phyloP scores from a whole-genome alignment of 768 basidiomycete genomes.

The Collybia sordida region DNA sequence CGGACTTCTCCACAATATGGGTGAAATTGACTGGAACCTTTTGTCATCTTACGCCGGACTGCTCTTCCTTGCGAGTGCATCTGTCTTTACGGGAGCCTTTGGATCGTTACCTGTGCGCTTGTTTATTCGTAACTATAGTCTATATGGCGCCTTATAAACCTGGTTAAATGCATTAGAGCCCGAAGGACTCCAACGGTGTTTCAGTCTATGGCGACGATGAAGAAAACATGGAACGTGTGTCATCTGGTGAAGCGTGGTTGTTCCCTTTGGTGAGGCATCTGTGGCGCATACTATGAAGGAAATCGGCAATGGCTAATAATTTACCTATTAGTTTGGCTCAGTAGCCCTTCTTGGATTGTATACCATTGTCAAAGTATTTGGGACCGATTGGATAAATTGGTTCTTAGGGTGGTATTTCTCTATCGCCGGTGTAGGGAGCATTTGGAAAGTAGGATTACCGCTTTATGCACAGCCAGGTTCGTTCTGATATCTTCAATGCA shows the following conservation, averaged over 20 bases:
- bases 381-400: constrained; percentile 82
- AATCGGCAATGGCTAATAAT: constrained; percentile 1
- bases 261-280: constrained; percentile 65
- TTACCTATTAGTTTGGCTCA: constrained; percentile 59
- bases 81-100: constrained; percentile 70
- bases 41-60: constrained; percentile 71
- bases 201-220: constrained; percentile 52
- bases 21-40: constrained; percentile 50
- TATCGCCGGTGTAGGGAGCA: constrained; percentile 59
- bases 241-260: constrained; percentile 69
- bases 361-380: constrained; percentile 68
- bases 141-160: not conserved
- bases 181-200: constrained; percentile 17
- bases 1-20: constrained; percentile 7
- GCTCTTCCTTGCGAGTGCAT: constrained; percentile 58
- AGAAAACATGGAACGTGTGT: constrained; percentile 56
- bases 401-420: constrained; percentile 77
- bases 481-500: constrained; percentile 20
- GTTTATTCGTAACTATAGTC: not conserved
- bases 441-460: constrained; percentile 58
- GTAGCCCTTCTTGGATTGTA: constrained; percentile 68
- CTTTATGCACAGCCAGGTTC: not conserved
- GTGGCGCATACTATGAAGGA: not conserved
- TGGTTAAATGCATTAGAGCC: constrained; percentile 17
- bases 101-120: constrained; percentile 64